Evolutionary conservation across 352 stramenopile species (phyloP).

Genomic region (Nothophytophthora sp.): DNA sequence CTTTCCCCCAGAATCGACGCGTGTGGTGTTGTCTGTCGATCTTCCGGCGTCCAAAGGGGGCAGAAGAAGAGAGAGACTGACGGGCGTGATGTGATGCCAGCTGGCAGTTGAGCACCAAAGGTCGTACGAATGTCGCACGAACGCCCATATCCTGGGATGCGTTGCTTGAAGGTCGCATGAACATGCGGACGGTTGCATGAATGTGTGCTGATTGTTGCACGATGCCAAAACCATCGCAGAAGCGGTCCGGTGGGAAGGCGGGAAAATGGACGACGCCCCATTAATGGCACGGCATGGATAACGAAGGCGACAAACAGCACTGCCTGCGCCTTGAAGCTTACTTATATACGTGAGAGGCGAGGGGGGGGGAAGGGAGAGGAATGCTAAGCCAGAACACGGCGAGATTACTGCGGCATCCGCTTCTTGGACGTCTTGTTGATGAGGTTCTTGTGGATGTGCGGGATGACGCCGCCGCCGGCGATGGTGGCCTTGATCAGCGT

Average conservation of each 20-base stretch:
- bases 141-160: no score
- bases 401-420: conserved; percentile 67
- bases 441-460: conserved; percentile 99
- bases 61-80: no score
- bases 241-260: no score
- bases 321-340: no score
- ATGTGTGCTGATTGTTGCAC: no score
- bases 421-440: conserved; percentile 98
- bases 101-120: no score
- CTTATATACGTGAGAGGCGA: conserved; percentile 29
- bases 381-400: no score
- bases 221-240: no score
- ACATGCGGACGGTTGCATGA: no score
- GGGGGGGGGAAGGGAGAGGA: background rate
- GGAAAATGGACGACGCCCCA: conserved; percentile 1
- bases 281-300: background rate
- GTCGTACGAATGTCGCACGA: background rate
- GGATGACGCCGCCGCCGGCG: conserved; percentile 99
- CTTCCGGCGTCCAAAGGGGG: background rate
- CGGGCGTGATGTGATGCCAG: no score
- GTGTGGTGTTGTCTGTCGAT: background rate
- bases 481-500: conserved; percentile 99
- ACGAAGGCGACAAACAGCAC: background rate
- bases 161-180: no score
- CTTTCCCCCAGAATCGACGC: background rate